Conservation (phyloP, 1,284 basidiomycete genomes). For the Exobasidium cylindrosporum region DNA sequence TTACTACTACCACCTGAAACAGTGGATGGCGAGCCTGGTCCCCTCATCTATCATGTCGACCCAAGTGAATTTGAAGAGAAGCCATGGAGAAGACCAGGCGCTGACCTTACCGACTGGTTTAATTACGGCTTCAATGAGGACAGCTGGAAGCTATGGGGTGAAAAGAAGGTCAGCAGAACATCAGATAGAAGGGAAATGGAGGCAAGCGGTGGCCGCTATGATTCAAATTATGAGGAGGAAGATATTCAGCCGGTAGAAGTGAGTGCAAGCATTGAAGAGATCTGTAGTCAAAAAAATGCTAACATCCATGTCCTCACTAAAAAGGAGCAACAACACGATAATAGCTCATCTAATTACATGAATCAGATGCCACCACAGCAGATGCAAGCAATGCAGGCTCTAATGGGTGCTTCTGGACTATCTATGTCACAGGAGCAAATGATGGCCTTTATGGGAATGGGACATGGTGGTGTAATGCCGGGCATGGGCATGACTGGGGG, state of each 20-base stretch:
- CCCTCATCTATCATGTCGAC: slow-evolving; percentile 85
- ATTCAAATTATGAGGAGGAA: background rate
- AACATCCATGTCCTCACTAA: no score
- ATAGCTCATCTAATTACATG: background rate
- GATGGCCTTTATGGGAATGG: slow-evolving; percentile 19
- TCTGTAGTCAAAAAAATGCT: no score
- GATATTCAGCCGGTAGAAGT: slow-evolving; percentile 1
- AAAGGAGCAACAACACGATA: slow-evolving; percentile 13
- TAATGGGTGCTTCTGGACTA: slow-evolving; percentile 31
- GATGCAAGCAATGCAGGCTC: slow-evolving; percentile 43
- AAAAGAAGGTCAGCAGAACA: slow-evolving; percentile 62
- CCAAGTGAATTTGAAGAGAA: slow-evolving; percentile 72
- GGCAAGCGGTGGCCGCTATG: background rate
- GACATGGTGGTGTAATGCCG: background rate
- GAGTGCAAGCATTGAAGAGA: background rate
- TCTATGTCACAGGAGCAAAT: slow-evolving; percentile 16
- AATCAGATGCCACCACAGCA: slow-evolving; percentile 13
- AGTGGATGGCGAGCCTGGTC: slow-evolving; percentile 63
- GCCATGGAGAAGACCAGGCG: slow-evolving; percentile 87
- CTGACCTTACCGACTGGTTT: slow-evolving; percentile 95
- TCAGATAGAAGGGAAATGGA: slow-evolving; percentile 11
- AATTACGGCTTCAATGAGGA: slow-evolving; percentile 99
- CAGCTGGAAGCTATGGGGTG: slow-evolving; percentile 87
- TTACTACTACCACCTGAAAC: slow-evolving; percentile 53
- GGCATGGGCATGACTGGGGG: background rate